A percentile compares a stretch with the other conserved stretches of the same genome.
phyloP scores from a whole-genome alignment of 805 yeast species.

The Huiozyma naganishii region DNA sequence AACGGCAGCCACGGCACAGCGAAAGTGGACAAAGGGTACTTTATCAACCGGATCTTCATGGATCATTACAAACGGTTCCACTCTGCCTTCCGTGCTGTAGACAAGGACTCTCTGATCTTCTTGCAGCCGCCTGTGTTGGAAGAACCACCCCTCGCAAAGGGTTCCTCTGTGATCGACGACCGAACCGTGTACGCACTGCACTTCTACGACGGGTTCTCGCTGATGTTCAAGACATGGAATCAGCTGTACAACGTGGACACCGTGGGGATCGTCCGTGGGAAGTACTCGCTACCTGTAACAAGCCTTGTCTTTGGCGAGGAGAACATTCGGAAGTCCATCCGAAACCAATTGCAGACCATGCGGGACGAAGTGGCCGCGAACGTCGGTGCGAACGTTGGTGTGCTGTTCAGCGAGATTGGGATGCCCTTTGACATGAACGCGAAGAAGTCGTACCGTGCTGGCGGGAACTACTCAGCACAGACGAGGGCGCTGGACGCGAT shows the following conservation, averaged over 20 bases:
- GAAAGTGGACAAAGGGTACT: slow-evolving; percentile 39
- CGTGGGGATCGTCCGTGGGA: slow-evolving; percentile 71
- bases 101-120: slow-evolving; percentile 42
- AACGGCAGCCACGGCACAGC: slow-evolving; percentile 4
- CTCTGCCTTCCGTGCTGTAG: slow-evolving; percentile 35
- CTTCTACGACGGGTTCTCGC: slow-evolving; percentile 88
- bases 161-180: slow-evolving; percentile 43
- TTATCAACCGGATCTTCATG: slow-evolving; percentile 55
- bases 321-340: slow-evolving; percentile 62
- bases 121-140: slow-evolving; percentile 78
- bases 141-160: slow-evolving; percentile 56
- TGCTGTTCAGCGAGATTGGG: slow-evolving; percentile 87
- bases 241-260: slow-evolving; percentile 76
- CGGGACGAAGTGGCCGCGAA: slow-evolving; percentile 48
- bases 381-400: slow-evolving; percentile 58
- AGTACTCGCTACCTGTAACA: slow-evolving; percentile 59
- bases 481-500: slow-evolving; percentile 78
- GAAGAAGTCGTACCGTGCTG: slow-evolving; percentile 55
- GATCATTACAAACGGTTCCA: slow-evolving; percentile 47
- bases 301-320: slow-evolving; percentile 75
- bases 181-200: slow-evolving; percentile 76
- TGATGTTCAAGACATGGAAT: slow-evolving; percentile 89
- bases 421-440: slow-evolving; percentile 94
- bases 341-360: slow-evolving; percentile 57
- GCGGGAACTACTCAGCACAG: slow-evolving; percentile 66